Percentiles rank a stretch among this genome's conserved stretches.
These are phyloP conservation scores for Lenzites betulinus DNA, from an alignment of 768 basidiomycete genomes.

Conservation along the genomic window DNA sequence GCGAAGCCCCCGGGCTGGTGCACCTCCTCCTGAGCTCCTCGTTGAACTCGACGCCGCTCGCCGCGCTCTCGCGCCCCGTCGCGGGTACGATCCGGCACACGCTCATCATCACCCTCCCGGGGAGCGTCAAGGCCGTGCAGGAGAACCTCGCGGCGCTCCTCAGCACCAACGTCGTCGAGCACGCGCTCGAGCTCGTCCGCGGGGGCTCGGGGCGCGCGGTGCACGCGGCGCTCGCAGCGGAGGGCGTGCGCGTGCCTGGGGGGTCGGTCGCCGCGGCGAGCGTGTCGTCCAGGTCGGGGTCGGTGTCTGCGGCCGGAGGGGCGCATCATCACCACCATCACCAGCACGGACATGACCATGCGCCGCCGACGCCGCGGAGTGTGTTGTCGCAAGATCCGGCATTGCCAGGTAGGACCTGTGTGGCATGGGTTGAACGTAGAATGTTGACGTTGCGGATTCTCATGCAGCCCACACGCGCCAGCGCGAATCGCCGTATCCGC, in stretches of 20 bases:
- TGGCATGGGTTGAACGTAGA: not conserved
- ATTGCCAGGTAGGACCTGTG: constrained; percentile 51
- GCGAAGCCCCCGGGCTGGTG: constrained; percentile 69
- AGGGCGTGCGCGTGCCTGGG: constrained; percentile 26
- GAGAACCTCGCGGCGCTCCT: constrained; percentile 74
- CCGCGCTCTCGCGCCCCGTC: constrained; percentile 80
- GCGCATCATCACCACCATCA: constrained; percentile 40
- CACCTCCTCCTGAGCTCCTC: constrained; percentile 73
- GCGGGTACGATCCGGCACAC: constrained; percentile 71
- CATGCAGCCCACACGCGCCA: constrained; percentile 65
- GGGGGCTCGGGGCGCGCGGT: constrained; percentile 66
- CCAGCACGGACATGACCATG: constrained; percentile 37
- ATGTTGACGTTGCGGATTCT: not conserved
- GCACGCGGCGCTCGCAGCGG: constrained; percentile 51
- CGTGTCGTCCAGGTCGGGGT: constrained; percentile 5
- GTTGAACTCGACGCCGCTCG: constrained; percentile 73
- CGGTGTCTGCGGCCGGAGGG: not conserved
- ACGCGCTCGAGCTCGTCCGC: constrained; percentile 71
- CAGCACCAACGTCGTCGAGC: constrained; percentile 55
- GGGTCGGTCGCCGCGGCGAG: constrained; percentile 24
- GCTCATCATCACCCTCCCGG: constrained; percentile 80
- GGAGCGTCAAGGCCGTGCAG: constrained; percentile 81
- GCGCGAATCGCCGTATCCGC: constrained; percentile 74
- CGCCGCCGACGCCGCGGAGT: constrained; percentile 57
- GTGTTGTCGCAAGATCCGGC: constrained; percentile 70